Percentiles rank a stretch among this genome's conserved stretches.
These are phyloP conservation scores for Diaporthe citrichinensis DNA, from an alignment of 2,329 filamentous ascomycete genomes.

Conservation along the genomic window DNA sequence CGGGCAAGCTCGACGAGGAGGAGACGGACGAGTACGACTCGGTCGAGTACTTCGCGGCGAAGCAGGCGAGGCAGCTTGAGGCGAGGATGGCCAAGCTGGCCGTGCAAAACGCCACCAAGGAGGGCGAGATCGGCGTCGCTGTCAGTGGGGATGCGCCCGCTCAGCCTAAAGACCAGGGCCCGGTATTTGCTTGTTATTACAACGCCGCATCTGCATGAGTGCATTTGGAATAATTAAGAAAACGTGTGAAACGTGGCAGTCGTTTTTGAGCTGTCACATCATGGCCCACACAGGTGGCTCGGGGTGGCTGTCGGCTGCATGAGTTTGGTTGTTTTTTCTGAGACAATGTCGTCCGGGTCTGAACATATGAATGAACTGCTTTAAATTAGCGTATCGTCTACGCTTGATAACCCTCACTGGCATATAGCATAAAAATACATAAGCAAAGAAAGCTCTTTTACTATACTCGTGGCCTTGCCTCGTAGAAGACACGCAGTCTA, in stretches of 20 bases:
- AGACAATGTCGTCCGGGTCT: background rate
- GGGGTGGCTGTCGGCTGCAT: slow-evolving; percentile 7
- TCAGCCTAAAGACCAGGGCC: slow-evolving; percentile 8
- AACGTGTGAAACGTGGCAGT: background rate
- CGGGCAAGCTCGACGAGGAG: slow-evolving; percentile 52
- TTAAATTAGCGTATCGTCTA: background rate
- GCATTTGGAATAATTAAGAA: no score
- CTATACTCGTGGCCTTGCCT: no score
- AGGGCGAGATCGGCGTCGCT: slow-evolving; percentile 20
- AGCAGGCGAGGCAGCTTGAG: slow-evolving; percentile 11
- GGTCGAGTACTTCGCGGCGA: slow-evolving; percentile 45
- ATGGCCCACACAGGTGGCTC: background rate
- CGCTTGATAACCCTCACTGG: background rate
- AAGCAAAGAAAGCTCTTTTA: background rate
- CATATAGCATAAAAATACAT: background rate
- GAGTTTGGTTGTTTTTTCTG: slow-evolving; percentile 9
- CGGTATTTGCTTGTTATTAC: slow-evolving; percentile 39
- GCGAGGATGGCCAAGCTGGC: background rate
- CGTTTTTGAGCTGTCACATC: background rate
- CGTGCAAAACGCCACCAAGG: background rate
- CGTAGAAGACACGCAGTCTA: no score
- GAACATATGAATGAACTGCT: background rate
- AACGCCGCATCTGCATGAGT: slow-evolving; percentile 6
- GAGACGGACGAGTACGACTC: slow-evolving; percentile 54
- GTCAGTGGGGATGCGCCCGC: slow-evolving; percentile 14